phyloP scores from a whole-genome alignment of 331 rosid species.

The Dryas integrifolia region DNA sequence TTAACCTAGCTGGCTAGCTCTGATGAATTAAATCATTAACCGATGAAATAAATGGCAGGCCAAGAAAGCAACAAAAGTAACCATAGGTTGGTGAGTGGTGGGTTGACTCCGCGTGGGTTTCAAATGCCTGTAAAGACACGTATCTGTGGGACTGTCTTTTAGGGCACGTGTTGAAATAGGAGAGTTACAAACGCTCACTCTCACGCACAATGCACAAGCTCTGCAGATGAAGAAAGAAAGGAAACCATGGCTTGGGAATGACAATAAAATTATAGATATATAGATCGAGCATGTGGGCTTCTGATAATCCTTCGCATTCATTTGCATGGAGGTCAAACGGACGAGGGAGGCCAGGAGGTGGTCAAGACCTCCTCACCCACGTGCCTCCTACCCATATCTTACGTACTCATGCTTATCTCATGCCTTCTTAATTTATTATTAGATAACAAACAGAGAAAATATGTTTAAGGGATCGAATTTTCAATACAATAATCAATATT shows the following conservation, averaged over 20 bases:
- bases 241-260: background rate
- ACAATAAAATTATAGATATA: too few relatives aligned
- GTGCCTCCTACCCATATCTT: background rate
- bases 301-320: background rate
- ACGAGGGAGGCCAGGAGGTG: background rate
- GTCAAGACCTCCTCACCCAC: background rate
- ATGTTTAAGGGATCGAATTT: too few relatives aligned
- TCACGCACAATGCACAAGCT: background rate
- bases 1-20: too few relatives aligned
- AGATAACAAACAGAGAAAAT: too few relatives aligned
- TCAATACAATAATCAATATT: too few relatives aligned
- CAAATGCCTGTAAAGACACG: background rate
- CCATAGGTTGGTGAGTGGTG: background rate
- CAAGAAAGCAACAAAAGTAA: background rate
- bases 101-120: constrained; percentile 2
- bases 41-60: too few relatives aligned
- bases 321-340: constrained; percentile 6
- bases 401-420: background rate
- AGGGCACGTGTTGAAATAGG: constrained; percentile 6
- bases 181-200: background rate
- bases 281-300: background rate
- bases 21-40: too few relatives aligned
- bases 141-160: background rate
- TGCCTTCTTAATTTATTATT: too few relatives aligned
- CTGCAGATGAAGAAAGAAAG: background rate